Percentiles rank a stretch among this genome's conserved stretches.
Conservation (phyloP, 2,329 filamentous ascomycete genomes). For the Microdochium paspali region DNA sequence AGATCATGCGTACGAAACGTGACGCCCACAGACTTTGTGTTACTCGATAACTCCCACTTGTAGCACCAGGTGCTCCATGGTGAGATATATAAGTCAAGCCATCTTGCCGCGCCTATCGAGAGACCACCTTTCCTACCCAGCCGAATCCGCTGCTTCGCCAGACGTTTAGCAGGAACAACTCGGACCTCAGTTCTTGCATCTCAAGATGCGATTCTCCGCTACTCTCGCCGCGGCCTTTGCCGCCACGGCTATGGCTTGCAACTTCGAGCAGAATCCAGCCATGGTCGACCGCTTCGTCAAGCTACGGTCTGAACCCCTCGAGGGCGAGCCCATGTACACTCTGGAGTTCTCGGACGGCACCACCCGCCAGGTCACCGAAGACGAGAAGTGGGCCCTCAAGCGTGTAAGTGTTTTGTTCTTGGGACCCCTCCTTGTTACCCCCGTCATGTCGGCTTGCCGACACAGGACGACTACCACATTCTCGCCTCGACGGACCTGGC, state of each 20-base stretch:
- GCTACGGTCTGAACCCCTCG: slow-evolving; percentile 4
- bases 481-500: not conserved
- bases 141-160: not conserved
- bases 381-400: slow-evolving; percentile 64
- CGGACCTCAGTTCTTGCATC: too few relatives aligned
- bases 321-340: slow-evolving; percentile 12
- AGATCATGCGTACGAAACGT: too few relatives aligned
- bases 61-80: too few relatives aligned
- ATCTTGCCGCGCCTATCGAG: too few relatives aligned
- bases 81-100: too few relatives aligned
- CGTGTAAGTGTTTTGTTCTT: slow-evolving; percentile 36
- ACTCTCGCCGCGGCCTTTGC: slow-evolving; percentile 11
- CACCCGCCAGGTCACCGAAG: slow-evolving; percentile 60
- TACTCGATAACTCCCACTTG: too few relatives aligned
- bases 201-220: not conserved
- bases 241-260: slow-evolving; percentile 4
- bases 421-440: too few relatives aligned
- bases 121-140: not conserved
- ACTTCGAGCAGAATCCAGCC: not conserved
- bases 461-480: too few relatives aligned
- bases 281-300: slow-evolving; percentile 8
- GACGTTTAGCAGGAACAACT: too few relatives aligned
- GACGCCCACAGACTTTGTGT: too few relatives aligned
- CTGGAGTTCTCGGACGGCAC: slow-evolving; percentile 60
- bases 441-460: too few relatives aligned